Evolutionary conservation across 164 flowering plant genomes (phyloP).

Genomic region (Tetrastigma voinierianum): DNA sequence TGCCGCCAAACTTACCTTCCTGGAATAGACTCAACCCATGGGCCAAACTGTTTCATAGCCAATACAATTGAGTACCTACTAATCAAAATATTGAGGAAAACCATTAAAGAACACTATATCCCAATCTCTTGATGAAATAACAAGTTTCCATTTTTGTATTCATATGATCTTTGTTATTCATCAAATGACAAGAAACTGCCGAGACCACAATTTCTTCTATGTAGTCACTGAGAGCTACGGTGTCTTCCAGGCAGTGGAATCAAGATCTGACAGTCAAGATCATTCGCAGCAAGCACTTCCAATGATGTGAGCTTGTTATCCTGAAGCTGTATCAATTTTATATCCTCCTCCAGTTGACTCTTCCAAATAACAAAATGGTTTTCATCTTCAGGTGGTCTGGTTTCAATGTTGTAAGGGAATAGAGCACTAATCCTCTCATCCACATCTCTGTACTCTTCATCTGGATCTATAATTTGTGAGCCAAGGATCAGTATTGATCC

Average conservation of each 20-base stretch:
- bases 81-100: background rate
- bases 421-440: conserved; percentile 66
- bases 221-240: conserved; percentile 63
- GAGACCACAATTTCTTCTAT: conserved; percentile 94
- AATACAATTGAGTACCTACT: background rate
- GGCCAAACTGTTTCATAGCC: conserved; percentile 59
- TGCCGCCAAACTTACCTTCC: conserved; percentile 46
- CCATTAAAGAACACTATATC: background rate
- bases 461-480: conserved; percentile 54
- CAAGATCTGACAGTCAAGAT: conserved; percentile 85
- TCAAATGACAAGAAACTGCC: conserved; percentile 86
- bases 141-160: conserved; percentile 87
- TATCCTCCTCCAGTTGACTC: conserved; percentile 77
- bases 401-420: conserved; percentile 86
- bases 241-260: conserved; percentile 66
- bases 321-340: conserved; percentile 77
- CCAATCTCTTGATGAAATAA: conserved; percentile 77
- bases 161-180: conserved; percentile 70
- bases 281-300: conserved; percentile 88
- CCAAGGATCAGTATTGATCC: conserved; percentile 88
- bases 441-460: conserved; percentile 39
- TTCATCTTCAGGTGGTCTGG: conserved; percentile 81
- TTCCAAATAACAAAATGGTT: conserved; percentile 79
- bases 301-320: conserved; percentile 73
- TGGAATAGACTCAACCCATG: conserved; percentile 85